Base-by-base conservation (phyloP, 257 asterid species). In the Leptodermis oblonga region DNA sequence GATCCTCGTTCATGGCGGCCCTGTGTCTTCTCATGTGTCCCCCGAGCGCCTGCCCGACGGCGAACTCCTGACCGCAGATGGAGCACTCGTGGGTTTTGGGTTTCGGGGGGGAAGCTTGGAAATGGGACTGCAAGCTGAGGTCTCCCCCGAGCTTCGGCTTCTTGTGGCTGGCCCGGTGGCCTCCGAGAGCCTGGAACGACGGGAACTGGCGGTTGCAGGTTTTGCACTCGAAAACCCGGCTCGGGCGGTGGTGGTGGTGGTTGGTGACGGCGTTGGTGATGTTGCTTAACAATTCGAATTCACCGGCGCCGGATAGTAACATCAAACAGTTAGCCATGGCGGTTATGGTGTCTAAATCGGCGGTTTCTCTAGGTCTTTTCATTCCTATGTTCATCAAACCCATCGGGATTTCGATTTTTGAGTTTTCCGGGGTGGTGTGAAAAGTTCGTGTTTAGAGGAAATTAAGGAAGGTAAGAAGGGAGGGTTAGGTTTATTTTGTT, bases 111-210 rank as follows among this genome's bases (percentile, higher is more conserved):
- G 79, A 63, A 0, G 75, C 1, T 1, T 43, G 53, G 25, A 22
- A 1, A 10, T 48, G 67, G 42, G 74, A 39, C 23, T 71, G 80
- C 11, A 76, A 56, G 26, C 62, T 55, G 5, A 76, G 58, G 8
- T 63, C 80, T 22, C 70, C 77, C 1, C 74, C 55, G 17, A 76
- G 12, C 71, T 70, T 76, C 12, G 81, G 83, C 69, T 68, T 73
- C 75, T 82, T 82, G 55, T 82, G 86, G 53, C 83, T 82, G 1
- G 86, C 83, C 52, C 83, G 48, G 71, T 82, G 86, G 51, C 86
- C 86, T 3, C 86, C 86, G 1, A 82, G 62, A 3, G 86, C 86
- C 53, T 82, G 86, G 36, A 82, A 82, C 6, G 86, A 82, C 6
- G 86, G 53, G 11, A 78, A 82, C 37, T 73, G 74, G 31, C 80